These are phyloP conservation scores for Sarocladium brachiariae DNA, from an alignment of 2,329 filamentous ascomycete species.

Conservation along the genomic window DNA sequence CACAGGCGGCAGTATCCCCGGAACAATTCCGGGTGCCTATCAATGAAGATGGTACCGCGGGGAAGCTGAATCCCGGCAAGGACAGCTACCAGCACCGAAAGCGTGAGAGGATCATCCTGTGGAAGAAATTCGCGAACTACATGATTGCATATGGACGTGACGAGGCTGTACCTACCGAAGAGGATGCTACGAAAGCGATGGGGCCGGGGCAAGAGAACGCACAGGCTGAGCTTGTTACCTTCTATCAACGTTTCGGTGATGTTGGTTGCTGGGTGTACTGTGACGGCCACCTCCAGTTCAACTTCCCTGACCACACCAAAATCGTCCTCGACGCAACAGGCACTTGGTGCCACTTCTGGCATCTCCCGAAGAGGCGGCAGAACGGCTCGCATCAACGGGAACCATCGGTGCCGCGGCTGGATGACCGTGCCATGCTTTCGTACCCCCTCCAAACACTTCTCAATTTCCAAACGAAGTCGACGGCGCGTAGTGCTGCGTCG, in stretches of 20 bases:
- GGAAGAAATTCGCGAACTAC: conserved; percentile 70
- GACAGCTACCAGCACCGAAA: conserved; percentile 60
- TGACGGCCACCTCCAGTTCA: conserved; percentile 75
- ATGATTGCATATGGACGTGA: conserved; percentile 70
- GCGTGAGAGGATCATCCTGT: conserved; percentile 57
- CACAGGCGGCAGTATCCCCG: conserved; percentile 56
- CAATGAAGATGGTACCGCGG: conserved; percentile 51
- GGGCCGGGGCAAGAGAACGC: conserved; percentile 29
- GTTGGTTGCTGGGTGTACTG: conserved; percentile 77
- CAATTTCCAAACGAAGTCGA: conserved; percentile 52
- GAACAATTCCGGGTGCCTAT: conserved; percentile 51
- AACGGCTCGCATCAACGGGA: conserved; percentile 56
- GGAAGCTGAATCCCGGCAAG: conserved; percentile 55
- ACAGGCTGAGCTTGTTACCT: conserved; percentile 59
- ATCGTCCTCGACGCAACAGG: conserved; percentile 69
- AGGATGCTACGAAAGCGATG: conserved; percentile 33
- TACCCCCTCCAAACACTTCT: conserved; percentile 68
- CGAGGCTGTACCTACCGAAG: conserved; percentile 48
- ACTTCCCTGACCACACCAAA: conserved; percentile 85
- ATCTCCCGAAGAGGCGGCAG: conserved; percentile 65
- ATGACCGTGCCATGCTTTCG: conserved; percentile 63
- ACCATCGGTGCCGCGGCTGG: conserved; percentile 66
- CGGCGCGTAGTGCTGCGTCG: conserved; percentile 35
- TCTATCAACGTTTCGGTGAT: conserved; percentile 75
- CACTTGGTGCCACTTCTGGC: conserved; percentile 72